Conservation (phyloP, 441 rosid species). For the Gossypium lobatum region DNA sequence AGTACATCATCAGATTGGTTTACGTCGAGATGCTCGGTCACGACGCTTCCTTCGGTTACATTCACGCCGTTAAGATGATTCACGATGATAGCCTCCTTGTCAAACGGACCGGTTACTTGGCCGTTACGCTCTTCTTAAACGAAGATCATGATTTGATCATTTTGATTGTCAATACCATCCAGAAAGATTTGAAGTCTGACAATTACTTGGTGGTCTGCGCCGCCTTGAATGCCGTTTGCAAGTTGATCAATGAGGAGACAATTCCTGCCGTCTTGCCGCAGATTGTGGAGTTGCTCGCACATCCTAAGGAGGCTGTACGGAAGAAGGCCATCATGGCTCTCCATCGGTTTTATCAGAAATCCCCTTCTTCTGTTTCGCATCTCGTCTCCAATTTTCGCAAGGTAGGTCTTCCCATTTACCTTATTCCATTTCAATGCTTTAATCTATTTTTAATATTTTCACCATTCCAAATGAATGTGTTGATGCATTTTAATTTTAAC, state of each 20-base stretch:
- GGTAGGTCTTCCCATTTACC: constrained; percentile 24
- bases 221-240: constrained; percentile 83
- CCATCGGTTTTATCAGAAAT: constrained; percentile 81
- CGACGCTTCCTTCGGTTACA: constrained; percentile 93
- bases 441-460: neutral
- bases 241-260: constrained; percentile 93
- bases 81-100: constrained; percentile 75
- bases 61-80: constrained; percentile 98
- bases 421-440: neutral
- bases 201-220: constrained; percentile 83
- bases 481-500: constrained; percentile 1
- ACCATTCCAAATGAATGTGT: neutral
- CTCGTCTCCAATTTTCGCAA: constrained; percentile 82
- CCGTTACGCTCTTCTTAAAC: constrained; percentile 81
- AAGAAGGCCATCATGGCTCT: constrained; percentile 96
- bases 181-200: constrained; percentile 92
- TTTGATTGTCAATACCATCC: constrained; percentile 88
- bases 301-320: constrained; percentile 86
- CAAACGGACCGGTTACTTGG: constrained; percentile 92
- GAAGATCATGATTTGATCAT: constrained; percentile 95
- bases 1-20: constrained; percentile 76
- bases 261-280: constrained; percentile 93
- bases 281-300: constrained; percentile 73
- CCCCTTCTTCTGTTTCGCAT: constrained; percentile 86
- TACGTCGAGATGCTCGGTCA: constrained; percentile 98